These are phyloP conservation scores for Debaryomyces udenii DNA, from an alignment of 1,139 yeast genomes.

Conservation along the genomic window DNA sequence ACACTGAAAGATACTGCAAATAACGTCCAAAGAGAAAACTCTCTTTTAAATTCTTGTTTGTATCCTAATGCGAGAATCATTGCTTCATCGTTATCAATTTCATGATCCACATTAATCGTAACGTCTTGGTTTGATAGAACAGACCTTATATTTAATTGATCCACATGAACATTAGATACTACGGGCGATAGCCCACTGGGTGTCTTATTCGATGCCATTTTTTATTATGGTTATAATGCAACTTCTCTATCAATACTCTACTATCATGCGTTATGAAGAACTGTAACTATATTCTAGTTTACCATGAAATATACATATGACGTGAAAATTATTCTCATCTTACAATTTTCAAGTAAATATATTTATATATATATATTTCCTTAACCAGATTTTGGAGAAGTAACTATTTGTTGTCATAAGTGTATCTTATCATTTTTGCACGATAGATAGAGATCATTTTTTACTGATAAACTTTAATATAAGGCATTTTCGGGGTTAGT, in stretches of 20 bases:
- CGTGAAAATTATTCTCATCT: too few species aligned
- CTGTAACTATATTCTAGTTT: too few species aligned
- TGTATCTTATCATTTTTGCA: too few species aligned
- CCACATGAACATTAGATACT: conserved; percentile 42
- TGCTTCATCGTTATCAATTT: conserved; percentile 54
- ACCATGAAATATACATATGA: too few species aligned
- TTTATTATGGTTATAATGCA: neutral
- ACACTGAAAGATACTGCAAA: conserved; percentile 75
- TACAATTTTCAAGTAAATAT: too few species aligned
- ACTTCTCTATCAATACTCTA: neutral
- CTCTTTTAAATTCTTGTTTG: conserved; percentile 73
- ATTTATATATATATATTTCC: too few species aligned
- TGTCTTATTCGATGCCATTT: neutral
- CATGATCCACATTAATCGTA: conserved; percentile 50
- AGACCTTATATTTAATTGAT: conserved; percentile 42
- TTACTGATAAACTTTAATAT: too few species aligned
- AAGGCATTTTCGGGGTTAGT: too few species aligned
- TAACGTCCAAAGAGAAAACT: conserved; percentile 61
- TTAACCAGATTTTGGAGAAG: too few species aligned
- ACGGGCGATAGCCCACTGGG: conserved; percentile 27
- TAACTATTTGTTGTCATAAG: too few species aligned
- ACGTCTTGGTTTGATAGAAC: conserved; percentile 43
- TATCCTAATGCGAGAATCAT: conserved; percentile 68
- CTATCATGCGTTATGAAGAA: too few species aligned
- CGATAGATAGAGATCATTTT: too few species aligned